Evolutionary conservation across 148 eudicot species (phyloP).

Genomic region (Tetragonia tetragonoides): DNA sequence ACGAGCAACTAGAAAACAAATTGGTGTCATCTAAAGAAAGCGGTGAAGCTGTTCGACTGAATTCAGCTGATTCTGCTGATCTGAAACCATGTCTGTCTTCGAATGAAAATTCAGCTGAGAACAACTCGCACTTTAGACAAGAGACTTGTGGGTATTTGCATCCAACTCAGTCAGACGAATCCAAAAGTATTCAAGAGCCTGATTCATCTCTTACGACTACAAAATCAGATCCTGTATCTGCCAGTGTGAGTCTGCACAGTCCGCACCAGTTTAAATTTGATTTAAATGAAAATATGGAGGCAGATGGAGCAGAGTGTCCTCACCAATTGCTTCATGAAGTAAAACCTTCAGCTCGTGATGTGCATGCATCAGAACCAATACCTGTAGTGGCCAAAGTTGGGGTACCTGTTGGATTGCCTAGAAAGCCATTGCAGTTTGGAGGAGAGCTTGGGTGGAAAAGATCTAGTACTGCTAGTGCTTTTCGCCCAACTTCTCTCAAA

Average conservation of each 20-base stretch:
- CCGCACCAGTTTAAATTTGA: conserved; percentile 36
- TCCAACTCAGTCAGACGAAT: conserved; percentile 22
- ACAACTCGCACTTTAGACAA: conserved; percentile 14
- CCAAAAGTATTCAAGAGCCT: conserved; percentile 16
- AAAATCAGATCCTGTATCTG: conserved; percentile 12
- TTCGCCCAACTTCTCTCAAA: conserved; percentile 31
- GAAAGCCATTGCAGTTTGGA: conserved; percentile 48
- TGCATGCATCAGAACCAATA: conserved; percentile 30
- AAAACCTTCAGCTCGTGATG: conserved; percentile 15
- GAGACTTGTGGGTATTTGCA: conserved; percentile 4
- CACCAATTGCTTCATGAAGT: conserved; percentile 1
- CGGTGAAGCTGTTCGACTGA: conserved; percentile 22
- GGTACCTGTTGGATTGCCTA: conserved; percentile 42
- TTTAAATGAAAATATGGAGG: conserved; percentile 45
- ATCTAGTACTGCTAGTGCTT: conserved; percentile 49
- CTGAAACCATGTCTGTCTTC: conserved; percentile 12
- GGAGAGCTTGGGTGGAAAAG: conserved; percentile 60
- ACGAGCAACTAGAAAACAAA: conserved; percentile 29
- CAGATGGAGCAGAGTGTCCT: conserved; percentile 28
- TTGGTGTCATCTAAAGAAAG: conserved; percentile 28
- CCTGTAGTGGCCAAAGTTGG: conserved; percentile 53
- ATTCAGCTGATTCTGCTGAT: conserved; percentile 32
- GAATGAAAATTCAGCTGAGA: conserved; percentile 11
- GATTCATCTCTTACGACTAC: conserved; percentile 20
- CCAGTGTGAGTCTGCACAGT: conserved; percentile 3